These are phyloP conservation scores for Ogataea hybrid DNA, from an alignment of 1,139 yeast species.

Conservation along the genomic window DNA sequence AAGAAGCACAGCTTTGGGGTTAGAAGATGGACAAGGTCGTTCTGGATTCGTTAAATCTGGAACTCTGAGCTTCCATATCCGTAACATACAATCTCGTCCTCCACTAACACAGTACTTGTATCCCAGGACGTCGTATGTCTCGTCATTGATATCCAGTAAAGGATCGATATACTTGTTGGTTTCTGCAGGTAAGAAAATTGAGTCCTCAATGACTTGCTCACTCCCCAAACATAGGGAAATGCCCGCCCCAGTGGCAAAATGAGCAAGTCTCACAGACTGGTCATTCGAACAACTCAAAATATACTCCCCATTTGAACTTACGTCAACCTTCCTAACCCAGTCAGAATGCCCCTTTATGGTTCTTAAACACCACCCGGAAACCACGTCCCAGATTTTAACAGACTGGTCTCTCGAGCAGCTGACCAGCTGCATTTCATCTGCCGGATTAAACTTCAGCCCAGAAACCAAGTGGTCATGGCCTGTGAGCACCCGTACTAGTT, in stretches of 20 bases:
- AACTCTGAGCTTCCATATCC: constrained; percentile 73
- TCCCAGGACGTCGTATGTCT: constrained; percentile 41
- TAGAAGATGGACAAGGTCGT: constrained; percentile 54
- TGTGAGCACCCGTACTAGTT: constrained; percentile 60
- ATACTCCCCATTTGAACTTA: constrained; percentile 50
- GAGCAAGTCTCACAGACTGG: constrained; percentile 66
- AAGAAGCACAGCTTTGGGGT: constrained; percentile 62
- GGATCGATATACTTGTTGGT: constrained; percentile 52
- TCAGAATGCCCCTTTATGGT: constrained; percentile 80
- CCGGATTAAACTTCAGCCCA: constrained; percentile 52
- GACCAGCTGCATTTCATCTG: constrained; percentile 44
- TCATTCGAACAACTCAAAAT: constrained; percentile 80
- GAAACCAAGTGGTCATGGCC: constrained; percentile 96
- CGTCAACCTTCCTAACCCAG: constrained; percentile 77
- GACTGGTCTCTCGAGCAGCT: constrained; percentile 79
- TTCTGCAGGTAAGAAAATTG: constrained; percentile 59
- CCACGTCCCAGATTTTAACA: constrained; percentile 74
- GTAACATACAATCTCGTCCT: constrained; percentile 75
- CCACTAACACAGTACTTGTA: constrained; percentile 74
- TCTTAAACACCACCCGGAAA: constrained; percentile 63
- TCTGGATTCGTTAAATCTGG: constrained; percentile 49
- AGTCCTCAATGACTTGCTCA: constrained; percentile 78
- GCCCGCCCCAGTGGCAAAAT: constrained; percentile 65
- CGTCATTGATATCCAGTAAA: constrained; percentile 26
- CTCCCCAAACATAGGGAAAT: constrained; percentile 72